Base-by-base conservation (phyloP, 148 eudicot species). In the Chenopodium suecicum region DNA sequence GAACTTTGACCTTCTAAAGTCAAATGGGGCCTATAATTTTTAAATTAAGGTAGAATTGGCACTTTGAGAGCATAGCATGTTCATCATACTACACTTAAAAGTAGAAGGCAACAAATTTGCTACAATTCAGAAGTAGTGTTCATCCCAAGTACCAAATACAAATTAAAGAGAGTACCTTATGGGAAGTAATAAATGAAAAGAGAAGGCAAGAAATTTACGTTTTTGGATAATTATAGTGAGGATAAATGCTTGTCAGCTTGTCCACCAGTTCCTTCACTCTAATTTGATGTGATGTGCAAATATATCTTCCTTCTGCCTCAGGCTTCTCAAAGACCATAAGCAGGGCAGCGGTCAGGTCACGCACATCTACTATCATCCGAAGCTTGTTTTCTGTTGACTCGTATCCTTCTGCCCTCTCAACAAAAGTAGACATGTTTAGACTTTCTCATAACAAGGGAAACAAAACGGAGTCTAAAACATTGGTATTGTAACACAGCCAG, bases 291-390 rank as follows among this genome's bases (percentile, higher is more conserved):
- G 93, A 69, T 2, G 88, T 77, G 86, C 98, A 93, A 72, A 91
- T 79, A 79, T 93, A 92, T 81, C 97, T 89, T 72, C 98, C 98
- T 73, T 88, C 81, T 37, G 99, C 91, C 81, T 95, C 89, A 29
- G 92, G 92, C 84, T 85, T 91, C 88, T 95, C 94, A 82, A 86
- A 92, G 44, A 83, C 88, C 88, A 93, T 76, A 58, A 89, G 80
- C 64, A 93, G 73, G 46, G 97, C 94, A 78, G 90, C 94, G 68
- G 87, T 92, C 32, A 92, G 83, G 88, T 93, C 99, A 22, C 99
- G 94, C 47, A 88, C 99, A 75, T 95, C 98, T 78, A 93, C 91
- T 23, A 91, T 81, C 78, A 23, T 17, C 76, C 90, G 73, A 19
- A 64, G 20, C 83, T 69, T 88, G 88, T 91, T 89, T 86, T 86